Evolutionary conservation across 306 rosid species (phyloP), one percentile per base, ranked within the genome.

Genomic region (Medicago arabica): DNA sequence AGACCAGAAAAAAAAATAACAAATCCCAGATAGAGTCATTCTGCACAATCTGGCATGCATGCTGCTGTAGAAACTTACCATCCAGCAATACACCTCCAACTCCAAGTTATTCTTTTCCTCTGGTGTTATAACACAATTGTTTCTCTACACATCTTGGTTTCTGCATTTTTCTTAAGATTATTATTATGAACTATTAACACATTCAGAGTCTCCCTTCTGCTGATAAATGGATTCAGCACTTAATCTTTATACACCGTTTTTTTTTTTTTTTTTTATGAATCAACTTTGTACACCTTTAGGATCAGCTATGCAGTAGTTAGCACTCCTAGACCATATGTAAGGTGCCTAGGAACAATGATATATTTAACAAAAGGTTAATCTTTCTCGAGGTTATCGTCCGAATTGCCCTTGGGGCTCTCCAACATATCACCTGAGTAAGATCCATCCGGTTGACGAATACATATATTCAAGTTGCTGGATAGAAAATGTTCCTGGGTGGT

Each of bases 371-470:
- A 75, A 62, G 71, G 86, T 84, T 73, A 89, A 80, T n/a, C 82
- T 63, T 74, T 69, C 65, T 86, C 93, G 28, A 76, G 67, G 61
- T 79, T 85, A 77, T 87, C 93, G 54, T 88, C 85, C 80, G 18
- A 86, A 80, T 79, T 59, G 63, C 87, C 92, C 85, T 83, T 89
- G 4, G 97, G 96, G 84, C 97, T 91, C 85, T 93, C 97, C 85
- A 91, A 82, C 64, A 89, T 73, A 76, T 88, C 98, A 14, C 93
- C 88, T 2, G 76, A 64, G 79, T 91, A 89, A 15, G 97, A 87
- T 34, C 98, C 98, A 86, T 93, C 96, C 1, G 90, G 98, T 80
- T 91, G 97, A 11, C 97, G 97, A 74, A 93, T 87, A 81, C 90
- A 89, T 77, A 93, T 86, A 78, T 93, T 93, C 87, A 93, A 83